Percentiles rank a stretch among this genome's conserved stretches.
These are phyloP conservation scores for Leishmania amazonensis DNA, from an alignment of 208 protist species.

Conservation along the genomic window DNA sequence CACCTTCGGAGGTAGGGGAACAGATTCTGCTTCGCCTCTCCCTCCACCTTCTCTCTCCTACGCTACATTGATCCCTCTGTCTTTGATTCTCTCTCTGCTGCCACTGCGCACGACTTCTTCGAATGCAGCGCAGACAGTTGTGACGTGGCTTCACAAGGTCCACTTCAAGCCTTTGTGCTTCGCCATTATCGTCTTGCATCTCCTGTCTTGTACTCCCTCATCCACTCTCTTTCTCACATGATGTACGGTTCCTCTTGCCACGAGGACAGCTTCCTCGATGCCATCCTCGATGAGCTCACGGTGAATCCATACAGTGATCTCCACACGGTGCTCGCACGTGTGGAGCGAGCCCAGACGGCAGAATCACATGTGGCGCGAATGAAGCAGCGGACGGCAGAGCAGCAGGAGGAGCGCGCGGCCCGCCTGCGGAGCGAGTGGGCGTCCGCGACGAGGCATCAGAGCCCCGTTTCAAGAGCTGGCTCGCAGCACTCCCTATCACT, in stretches of 20 bases:
- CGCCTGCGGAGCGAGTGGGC: constrained; percentile 19
- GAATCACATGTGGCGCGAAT: constrained; percentile 7
- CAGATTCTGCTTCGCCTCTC: not conserved
- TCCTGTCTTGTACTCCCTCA: not conserved
- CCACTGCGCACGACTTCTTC: not conserved
- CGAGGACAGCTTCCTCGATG: constrained; percentile 21
- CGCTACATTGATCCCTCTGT: not conserved
- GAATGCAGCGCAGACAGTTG: not conserved
- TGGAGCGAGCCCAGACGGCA: constrained; percentile 3
- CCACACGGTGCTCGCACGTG: constrained; percentile 7
- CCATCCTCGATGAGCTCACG: constrained; percentile 27
- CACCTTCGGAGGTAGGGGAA: not conserved
- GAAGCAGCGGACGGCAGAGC: constrained; percentile 15
- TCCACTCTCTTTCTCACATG: not conserved
- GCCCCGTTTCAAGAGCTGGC: no score
- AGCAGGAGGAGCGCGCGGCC: constrained; percentile 13
- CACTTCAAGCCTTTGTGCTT: not conserved
- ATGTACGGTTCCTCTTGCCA: not conserved
- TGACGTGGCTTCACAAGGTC: not conserved
- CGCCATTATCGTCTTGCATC: not conserved
- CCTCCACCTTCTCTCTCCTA: not conserved
- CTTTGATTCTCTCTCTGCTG: not conserved
- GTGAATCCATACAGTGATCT: constrained; percentile 18
- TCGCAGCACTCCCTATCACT: not conserved
- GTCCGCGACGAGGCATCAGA: not conserved